Evolutionary conservation across 1,139 yeast genomes (phyloP).

Genomic region (Nematodospora anomalae): DNA sequence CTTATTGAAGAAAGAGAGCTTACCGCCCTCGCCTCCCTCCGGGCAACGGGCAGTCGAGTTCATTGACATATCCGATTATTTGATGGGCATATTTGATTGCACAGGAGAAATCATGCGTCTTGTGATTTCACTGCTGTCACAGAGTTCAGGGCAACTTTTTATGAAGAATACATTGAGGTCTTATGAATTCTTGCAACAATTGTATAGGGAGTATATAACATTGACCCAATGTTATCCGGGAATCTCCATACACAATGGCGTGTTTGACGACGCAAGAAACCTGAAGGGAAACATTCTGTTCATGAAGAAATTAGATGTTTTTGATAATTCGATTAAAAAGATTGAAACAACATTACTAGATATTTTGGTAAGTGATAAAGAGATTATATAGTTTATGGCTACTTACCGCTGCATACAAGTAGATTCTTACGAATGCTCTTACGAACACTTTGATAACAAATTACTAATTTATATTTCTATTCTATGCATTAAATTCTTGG

Average conservation of each 20-base stretch:
- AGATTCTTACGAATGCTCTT: too few relatives aligned
- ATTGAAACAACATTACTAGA: constrained; percentile 29
- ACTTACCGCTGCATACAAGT: background rate
- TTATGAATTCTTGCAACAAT: constrained; percentile 13
- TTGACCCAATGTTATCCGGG: constrained; percentile 19
- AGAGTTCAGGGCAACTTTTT: constrained; percentile 11
- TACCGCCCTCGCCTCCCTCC: background rate
- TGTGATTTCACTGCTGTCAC: constrained; percentile 15
- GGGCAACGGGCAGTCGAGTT: constrained; percentile 7
- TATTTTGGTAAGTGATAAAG: constrained; percentile 24
- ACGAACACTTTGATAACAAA: too few relatives aligned
- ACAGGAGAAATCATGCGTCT: constrained; percentile 46
- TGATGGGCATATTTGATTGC: constrained; percentile 42
- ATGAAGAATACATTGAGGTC: constrained; percentile 10
- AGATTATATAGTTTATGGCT: constrained; percentile 10
- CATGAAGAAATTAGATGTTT: constrained; percentile 27
- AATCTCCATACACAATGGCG: constrained; percentile 22
- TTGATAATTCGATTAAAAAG: constrained; percentile 26
- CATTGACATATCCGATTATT: constrained; percentile 28
- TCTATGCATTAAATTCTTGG: constrained; percentile 51
- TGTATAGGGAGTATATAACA: constrained; percentile 11
- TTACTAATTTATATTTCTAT: too few relatives aligned
- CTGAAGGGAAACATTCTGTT: constrained; percentile 19
- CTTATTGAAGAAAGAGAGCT: background rate
- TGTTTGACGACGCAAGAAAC: constrained; percentile 18